Evolutionary conservation across 495 filamentous ascomycete species (phyloP), one percentile per base, ranked within the genome.

Genomic region (Daldinia vernicosa): DNA sequence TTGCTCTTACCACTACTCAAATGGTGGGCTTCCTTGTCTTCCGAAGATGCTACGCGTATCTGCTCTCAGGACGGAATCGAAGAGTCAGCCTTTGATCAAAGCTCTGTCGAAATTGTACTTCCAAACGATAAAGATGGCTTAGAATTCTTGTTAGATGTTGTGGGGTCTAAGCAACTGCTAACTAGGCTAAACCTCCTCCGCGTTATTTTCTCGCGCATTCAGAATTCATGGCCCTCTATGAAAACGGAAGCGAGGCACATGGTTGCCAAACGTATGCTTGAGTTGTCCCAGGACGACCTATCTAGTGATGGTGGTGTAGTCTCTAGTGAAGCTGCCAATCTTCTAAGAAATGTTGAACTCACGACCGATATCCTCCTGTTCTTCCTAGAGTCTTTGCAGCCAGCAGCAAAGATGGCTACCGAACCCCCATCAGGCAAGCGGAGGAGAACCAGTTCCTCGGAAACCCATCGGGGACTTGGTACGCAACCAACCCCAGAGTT

Each of bases 351-450:
- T 54, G 83, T 95, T 12, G 83, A 88, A 24, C 82, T 97, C 27
- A 84, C 92, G 2, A 91, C 92, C 0, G 79, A 87, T 19, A 86
- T 93, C 26, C 86, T 98, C 28, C 75, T 87, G 12, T 80, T 85
- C 28, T 91, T 94, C 72, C 72, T 96, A 1, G 85, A 91, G 52
- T 87, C 88, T 51, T 84, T 95, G 28, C 90, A 91, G 24, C 85
- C 86, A 26, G 86, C 89, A 45, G 83, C 87, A 15, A 85, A 89
- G 54, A 80, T 91, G 68, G 87, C 87, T 45, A 82, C 78, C 8
- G 86, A 90, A 66, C 82, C 88, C 50, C 86, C 88, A 15, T 88
- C 90, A 4, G 85, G 87, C 28, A 97, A 97, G 81, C 86, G 92
- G 17, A 88, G 92, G 75, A 87, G 93, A 35, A 92, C 87, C 2